Base-by-base conservation (phyloP, 768 basidiomycete genomes). In the Rhizopogon vinicolor region DNA sequence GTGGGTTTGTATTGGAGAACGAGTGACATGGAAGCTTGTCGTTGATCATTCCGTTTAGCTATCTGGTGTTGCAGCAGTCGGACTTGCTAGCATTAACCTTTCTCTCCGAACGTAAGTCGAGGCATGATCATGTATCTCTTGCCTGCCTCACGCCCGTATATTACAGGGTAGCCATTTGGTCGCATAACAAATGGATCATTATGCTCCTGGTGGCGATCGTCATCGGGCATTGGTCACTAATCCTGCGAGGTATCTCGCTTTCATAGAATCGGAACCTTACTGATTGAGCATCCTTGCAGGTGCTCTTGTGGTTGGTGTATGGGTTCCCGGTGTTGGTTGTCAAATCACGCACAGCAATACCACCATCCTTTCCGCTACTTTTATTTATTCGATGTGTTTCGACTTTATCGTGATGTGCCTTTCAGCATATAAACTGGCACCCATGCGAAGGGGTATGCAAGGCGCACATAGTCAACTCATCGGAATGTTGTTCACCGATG, bases 351-450 rank as follows among this genome's bases (percentile, higher is more conserved):
- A 78, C 31, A 85, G 86, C 7, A 80, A 85, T 64, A 89, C 82
- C 65, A 81, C 66, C 8, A 69, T 87, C 51, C 77, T 89, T 33
- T 83, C 85, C 4, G 82, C 84, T 3, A 84, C 84, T 4, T 89
- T 88, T 67, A 84, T 88, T 33, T 89, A 89, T 61, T 83, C 86
- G 31, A 90, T 89, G 88, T 74, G 75, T 63, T 87, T 89, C 63
- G 88, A 89, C 64, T 70, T 86, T 19, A 54, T 78, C 28, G 84
- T 88, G 39, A 75, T 89, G 44, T 56, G 72, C 25, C 68, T 89
- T 59, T 87, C 80, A 39, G 79, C 77, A 13, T 82, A 79, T 68
- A 88, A 85, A 63, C 77, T 89, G 67, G 56, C 57, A 9, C 58
- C 52, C 33, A 59, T 55, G 14, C 13, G 58, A 22, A 53, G 59